phyloP scores from a whole-genome alignment of 768 basidiomycete species.

The Russula olivacea region DNA sequence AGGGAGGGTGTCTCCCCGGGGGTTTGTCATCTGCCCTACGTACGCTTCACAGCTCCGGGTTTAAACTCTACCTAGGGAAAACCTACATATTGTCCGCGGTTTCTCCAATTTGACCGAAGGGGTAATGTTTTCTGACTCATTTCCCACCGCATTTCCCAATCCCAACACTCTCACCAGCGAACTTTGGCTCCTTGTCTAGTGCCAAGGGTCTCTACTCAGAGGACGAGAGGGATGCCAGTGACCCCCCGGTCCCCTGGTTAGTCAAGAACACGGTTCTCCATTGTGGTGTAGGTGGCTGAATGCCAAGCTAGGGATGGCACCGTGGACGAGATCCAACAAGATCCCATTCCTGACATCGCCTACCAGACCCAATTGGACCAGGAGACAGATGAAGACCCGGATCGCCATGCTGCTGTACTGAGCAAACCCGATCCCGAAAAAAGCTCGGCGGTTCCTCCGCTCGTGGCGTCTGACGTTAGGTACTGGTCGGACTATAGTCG shows the following conservation, averaged over 20 bases:
- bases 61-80: slow-evolving; percentile 34
- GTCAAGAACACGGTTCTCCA: background rate
- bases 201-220: slow-evolving; percentile 38
- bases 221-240: slow-evolving; percentile 26
- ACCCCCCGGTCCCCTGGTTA: slow-evolving; percentile 15
- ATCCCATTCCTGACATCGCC: slow-evolving; percentile 45
- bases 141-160: background rate
- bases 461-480: slow-evolving; percentile 34
- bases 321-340: slow-evolving; percentile 47
- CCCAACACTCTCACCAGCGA: slow-evolving; percentile 37
- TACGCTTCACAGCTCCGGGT: slow-evolving; percentile 14
- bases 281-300: background rate
- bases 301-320: slow-evolving; percentile 41
- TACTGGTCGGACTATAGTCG: slow-evolving; percentile 70
- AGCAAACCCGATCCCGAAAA: background rate
- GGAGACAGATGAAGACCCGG: slow-evolving; percentile 26
- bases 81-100: slow-evolving; percentile 51
- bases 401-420: background rate
- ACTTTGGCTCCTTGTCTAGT: slow-evolving; percentile 56
- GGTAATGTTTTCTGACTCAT: slow-evolving; percentile 34
- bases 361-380: slow-evolving; percentile 47
- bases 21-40: slow-evolving; percentile 35
- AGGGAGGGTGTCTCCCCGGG: slow-evolving; percentile 48
- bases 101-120: slow-evolving; percentile 64
- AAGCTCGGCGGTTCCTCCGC: background rate